A percentile compares a stretch with the other conserved stretches of the same genome.
Conservation (phyloP, 1,284 basidiomycete species). For the Microstroma glucosiphilum region DNA sequence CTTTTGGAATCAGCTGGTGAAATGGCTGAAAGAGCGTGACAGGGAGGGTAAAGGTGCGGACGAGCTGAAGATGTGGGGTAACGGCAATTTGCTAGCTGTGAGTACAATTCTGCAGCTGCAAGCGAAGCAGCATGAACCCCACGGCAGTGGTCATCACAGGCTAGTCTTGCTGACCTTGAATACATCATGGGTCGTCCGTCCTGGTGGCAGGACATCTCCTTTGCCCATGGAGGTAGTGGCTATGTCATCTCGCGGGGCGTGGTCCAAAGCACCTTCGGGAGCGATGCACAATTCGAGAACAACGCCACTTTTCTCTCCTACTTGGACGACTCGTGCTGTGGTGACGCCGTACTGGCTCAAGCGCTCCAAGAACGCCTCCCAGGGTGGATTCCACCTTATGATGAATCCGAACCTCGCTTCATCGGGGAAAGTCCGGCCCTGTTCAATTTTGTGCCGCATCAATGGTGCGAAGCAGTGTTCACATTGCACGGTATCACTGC, state of each 20-base stretch:
- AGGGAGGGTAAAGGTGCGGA: background rate
- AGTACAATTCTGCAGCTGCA: background rate
- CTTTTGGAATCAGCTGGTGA: conserved; percentile 2
- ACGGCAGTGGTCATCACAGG: background rate
- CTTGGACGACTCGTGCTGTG: conserved; percentile 4
- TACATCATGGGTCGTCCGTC: background rate
- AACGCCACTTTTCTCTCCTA: background rate
- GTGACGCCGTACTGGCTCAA: background rate
- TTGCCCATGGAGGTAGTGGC: background rate
- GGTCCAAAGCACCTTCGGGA: background rate
- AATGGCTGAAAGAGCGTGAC: background rate
- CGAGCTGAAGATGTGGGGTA: background rate
- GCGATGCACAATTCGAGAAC: background rate
- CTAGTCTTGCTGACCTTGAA: background rate
- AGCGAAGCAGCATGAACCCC: background rate
- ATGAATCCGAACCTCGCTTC: background rate
- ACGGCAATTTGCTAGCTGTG: background rate
- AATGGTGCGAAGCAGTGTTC: background rate
- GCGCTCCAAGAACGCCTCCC: background rate
- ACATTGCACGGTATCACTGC: background rate
- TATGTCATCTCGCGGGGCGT: background rate
- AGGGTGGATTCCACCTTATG: background rate
- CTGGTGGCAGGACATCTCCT: background rate
- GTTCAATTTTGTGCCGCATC: background rate
- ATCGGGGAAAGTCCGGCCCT: background rate